Percentiles rank a stretch among this genome's conserved stretches.
phyloP scores from a whole-genome alignment of 345 rosid species.

The Crucihimalaya himalaica region DNA sequence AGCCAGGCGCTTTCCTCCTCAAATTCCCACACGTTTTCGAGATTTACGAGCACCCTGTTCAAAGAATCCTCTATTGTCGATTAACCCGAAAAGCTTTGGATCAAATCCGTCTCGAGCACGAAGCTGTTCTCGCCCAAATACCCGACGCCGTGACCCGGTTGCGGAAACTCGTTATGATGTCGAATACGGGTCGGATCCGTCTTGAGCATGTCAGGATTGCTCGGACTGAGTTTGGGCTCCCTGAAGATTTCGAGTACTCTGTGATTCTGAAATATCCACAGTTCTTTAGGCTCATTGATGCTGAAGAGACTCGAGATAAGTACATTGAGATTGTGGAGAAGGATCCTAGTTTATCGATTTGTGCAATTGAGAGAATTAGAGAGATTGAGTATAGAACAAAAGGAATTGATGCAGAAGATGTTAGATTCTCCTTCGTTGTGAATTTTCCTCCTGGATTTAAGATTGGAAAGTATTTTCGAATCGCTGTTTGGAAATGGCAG shows the following conservation, averaged over 20 bases:
- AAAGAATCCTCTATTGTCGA: slow-evolving; percentile 72
- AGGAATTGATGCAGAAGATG: slow-evolving; percentile 80
- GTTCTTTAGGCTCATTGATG: slow-evolving; percentile 68
- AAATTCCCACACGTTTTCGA: slow-evolving; percentile 87
- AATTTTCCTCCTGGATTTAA: slow-evolving; percentile 95
- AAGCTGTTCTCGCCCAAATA: slow-evolving; percentile 61
- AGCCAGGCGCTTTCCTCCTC: slow-evolving; percentile 73
- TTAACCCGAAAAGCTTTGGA: slow-evolving; percentile 61
- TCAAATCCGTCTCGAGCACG: slow-evolving; percentile 70
- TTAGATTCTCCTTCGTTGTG: slow-evolving; percentile 77
- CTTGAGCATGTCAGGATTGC: slow-evolving; percentile 87
- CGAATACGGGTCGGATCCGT: slow-evolving; percentile 68
- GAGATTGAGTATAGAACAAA: slow-evolving; percentile 85
- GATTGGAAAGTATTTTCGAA: slow-evolving; percentile 81
- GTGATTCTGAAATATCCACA: slow-evolving; percentile 69
- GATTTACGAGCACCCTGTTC: slow-evolving; percentile 92
- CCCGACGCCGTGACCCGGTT: slow-evolving; percentile 67
- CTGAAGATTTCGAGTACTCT: slow-evolving; percentile 88
- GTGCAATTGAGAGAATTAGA: slow-evolving; percentile 78
- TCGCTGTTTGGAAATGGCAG: slow-evolving; percentile 99
- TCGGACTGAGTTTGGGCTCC: slow-evolving; percentile 76
- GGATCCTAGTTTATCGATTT: slow-evolving; percentile 55
- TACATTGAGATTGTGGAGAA: slow-evolving; percentile 74
- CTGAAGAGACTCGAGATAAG: slow-evolving; percentile 73
- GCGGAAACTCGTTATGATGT: slow-evolving; percentile 82